A percentile compares a stretch with the other conserved stretches of the same genome.
Evolutionary conservation across 306 rosid species (phyloP).

Genomic region (Quercus cerris): DNA sequence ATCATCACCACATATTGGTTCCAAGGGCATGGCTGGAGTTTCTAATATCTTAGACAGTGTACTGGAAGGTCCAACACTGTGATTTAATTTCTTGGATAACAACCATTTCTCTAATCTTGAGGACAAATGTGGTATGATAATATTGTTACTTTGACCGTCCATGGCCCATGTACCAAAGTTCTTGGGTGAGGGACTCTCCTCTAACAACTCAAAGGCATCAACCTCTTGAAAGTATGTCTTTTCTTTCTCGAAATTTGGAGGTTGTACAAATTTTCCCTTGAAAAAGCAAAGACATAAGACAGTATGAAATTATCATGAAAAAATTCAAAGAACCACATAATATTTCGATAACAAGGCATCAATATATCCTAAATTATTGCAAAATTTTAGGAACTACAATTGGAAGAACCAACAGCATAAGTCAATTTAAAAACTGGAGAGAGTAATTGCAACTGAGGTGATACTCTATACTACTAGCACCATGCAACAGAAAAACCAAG

Average conservation of each 20-base stretch:
- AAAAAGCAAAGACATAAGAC: constrained; percentile 7
- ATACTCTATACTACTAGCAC: not conserved
- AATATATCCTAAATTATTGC: not conserved
- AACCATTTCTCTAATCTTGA: constrained; percentile 80
- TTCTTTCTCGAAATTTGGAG: constrained; percentile 67
- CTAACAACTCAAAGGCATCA: constrained; percentile 86
- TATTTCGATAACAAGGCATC: not conserved
- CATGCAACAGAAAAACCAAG: constrained; percentile 9
- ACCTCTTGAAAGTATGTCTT: constrained; percentile 73
- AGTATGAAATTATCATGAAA: not conserved
- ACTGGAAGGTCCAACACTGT: constrained; percentile 55
- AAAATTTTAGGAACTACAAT: not conserved
- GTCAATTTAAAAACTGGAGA: not conserved
- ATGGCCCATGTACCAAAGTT: constrained; percentile 58
- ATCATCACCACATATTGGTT: constrained; percentile 32
- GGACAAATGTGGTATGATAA: constrained; percentile 52
- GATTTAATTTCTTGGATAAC: constrained; percentile 47
- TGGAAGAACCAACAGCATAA: not conserved
- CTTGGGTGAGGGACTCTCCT: constrained; percentile 97
- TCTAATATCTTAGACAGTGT: constrained; percentile 77
- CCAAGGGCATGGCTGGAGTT: constrained; percentile 40
- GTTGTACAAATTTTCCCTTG: constrained; percentile 51
- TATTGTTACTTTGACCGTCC: constrained; percentile 34
- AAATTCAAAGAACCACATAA: not conserved
- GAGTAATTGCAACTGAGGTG: not conserved